Base-by-base conservation (phyloP, 2,329 filamentous ascomycete species). In the Pseudogymnoascus sp. region DNA sequence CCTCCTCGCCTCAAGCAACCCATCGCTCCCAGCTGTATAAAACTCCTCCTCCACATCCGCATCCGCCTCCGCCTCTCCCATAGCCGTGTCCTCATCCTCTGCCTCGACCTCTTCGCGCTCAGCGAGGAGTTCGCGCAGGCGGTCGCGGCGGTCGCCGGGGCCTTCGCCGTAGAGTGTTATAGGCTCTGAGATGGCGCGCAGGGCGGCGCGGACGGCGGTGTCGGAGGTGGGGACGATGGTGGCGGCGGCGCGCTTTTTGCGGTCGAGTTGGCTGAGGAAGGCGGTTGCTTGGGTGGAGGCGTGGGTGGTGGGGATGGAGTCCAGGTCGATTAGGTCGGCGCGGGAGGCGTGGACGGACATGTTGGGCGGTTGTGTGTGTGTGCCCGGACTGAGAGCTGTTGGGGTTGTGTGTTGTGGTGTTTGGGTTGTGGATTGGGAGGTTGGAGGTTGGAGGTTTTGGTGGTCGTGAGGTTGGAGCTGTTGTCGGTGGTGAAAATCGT, bases 171-270 rank as follows among this genome's bases (percentile, higher is more conserved):
- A 99, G 0, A 98, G 81, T 0, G 93, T 99, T 63, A 98, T 87
- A 10, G 95, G 95, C 73, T 99, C 90, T n/a, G 90, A 92, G 68
- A 96, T 82, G 71, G 95, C 89, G 68, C 95, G 87, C 65, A 98
- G 83, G 69, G 85, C 87, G 39, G 86, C 81, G 66, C 92, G 90
- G 60, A 99, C 93, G 71, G 90, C 86, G 67, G 84, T 87, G 79
- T 99, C 95, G 75, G 97, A 93, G 63, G 96, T 99, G 0, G 93
- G 95, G 3, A 99, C 95, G 11, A 90, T 89, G 70, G 98, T 90
- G 10, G 90, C 89, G 16, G 92, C 92, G 10, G 92, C 93, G 72
- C 92, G 85, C 72, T 92, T 87, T 77, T 96, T 97, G 67, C 93
- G 90, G 72, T 92, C 90, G 76, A 99, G 95, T 74, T 98, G 93